These are phyloP conservation scores for Schoenoplectus triqueter DNA, from an alignment of 202 grass and related monocot genomes.

Conservation along the genomic window DNA sequence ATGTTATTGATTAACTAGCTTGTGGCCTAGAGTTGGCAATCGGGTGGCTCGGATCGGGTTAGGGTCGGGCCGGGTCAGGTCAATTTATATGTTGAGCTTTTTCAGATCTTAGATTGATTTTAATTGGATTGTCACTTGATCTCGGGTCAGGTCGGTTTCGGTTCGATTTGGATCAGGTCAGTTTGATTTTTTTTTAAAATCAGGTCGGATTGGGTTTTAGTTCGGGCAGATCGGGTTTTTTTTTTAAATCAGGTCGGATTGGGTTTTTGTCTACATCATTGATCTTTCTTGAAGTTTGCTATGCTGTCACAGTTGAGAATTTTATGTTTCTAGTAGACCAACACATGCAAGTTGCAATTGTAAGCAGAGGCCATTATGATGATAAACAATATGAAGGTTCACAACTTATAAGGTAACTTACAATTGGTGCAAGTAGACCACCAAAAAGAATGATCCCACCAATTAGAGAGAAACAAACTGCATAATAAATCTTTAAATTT, in stretches of 20 bases:
- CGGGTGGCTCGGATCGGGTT: too few relatives aligned
- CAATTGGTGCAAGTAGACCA: slow-evolving; percentile 95
- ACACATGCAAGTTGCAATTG: neutral
- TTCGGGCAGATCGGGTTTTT: too few relatives aligned
- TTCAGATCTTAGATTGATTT: too few relatives aligned
- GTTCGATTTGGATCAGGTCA: too few relatives aligned
- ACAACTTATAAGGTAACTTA: slow-evolving; percentile 52
- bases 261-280: neutral
- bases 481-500: slow-evolving; percentile 95
- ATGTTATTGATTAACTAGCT: neutral
- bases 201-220: too few relatives aligned
- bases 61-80: too few relatives aligned
- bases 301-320: neutral
- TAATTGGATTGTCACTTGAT: too few relatives aligned
- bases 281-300: neutral
- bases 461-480: slow-evolving; percentile 86
- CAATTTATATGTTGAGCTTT: too few relatives aligned
- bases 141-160: too few relatives aligned
- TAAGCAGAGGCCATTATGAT: slow-evolving; percentile 15
- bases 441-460: slow-evolving; percentile 95
- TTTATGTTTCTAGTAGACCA: neutral
- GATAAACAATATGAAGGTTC: slow-evolving; percentile 26
- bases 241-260: neutral
- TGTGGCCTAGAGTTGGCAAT: too few relatives aligned
- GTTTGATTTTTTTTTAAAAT: too few relatives aligned